phyloP scores from a whole-genome alignment of 2,329 filamentous ascomycete genomes.

The Claviceps sorghi region DNA sequence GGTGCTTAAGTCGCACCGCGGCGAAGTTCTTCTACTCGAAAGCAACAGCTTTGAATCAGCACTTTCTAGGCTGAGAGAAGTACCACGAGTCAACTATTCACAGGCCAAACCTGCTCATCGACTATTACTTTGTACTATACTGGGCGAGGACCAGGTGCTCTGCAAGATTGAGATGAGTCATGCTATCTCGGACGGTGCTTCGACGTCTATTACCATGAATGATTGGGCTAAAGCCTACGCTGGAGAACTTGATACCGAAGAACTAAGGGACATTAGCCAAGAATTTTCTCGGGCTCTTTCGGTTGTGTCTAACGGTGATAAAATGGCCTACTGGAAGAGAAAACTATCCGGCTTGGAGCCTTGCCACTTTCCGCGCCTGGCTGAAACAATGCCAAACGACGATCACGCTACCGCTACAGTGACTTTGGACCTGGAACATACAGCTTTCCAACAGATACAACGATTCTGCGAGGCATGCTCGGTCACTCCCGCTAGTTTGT shows the following conservation, averaged over 20 bases:
- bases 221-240: slow-evolving; percentile 4
- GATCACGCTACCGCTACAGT: background rate
- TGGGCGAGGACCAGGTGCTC: background rate
- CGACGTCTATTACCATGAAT: slow-evolving; percentile 1
- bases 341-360: slow-evolving; percentile 5
- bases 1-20: background rate
- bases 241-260: background rate
- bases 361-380: slow-evolving; percentile 4
- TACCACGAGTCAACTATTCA: background rate
- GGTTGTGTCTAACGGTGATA: slow-evolving; percentile 1
- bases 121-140: background rate
- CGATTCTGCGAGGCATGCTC: slow-evolving; percentile 1
- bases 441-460: background rate
- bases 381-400: background rate
- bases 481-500: slow-evolving; percentile 4
- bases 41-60: background rate
- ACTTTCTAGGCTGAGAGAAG: background rate
- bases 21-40: background rate
- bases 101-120: slow-evolving; percentile 2
- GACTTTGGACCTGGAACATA: background rate
- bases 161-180: slow-evolving; percentile 8
- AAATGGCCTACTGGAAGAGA: slow-evolving; percentile 5
- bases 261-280: background rate
- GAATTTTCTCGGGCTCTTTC: background rate
- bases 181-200: slow-evolving; percentile 6